Evolutionary conservation across 192 early-diverging fungal genomes (phyloP), one percentile per base, ranked within the genome.

Genomic region (Linderina pennispora): DNA sequence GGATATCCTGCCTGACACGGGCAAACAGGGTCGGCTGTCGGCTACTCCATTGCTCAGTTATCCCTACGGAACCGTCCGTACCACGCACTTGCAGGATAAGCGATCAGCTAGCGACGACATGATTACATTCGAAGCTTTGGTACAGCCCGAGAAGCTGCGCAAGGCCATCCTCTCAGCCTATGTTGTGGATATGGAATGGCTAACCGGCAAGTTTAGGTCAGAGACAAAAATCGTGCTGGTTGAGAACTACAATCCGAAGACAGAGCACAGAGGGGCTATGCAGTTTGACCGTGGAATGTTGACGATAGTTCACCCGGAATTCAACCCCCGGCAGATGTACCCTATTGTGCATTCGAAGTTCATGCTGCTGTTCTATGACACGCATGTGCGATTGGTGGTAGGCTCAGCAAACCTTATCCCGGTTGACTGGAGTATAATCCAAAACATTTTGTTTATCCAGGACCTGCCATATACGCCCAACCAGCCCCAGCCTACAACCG

Each of bases 371-470:
- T 86, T 81, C 23, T 75, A 79, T 28, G 53, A 65, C 13, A 49
- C 37, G 1, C 78, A 76, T 36, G 43, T 78, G 40, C 65, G 83
- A 1, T 77, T 86, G 1, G 81, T 82, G 0, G 63, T 70, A 11
- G 74, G 75, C 0, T 80, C 80, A 0, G 83, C 81, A 8, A 86
- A 86, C 22, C 42, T 85, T 40, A 66, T 81, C 1, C 20, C 26
- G 15, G 36, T 58, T 18, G 83, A 85, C 53, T 85, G 80, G 72
- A 43, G 63, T 7, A 52, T 77, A 14, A 40, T 85, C 11, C 73
- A 77, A 8, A 85, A 85, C 54, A 75, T 76, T 4, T 48, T 85
- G 17, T 85, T 74, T 58, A 78, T 85, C 9, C 83, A 85, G 41
- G 83, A 85, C 37, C 72, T 85, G 34, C 60, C 66, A 1, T 28